Percentiles rank a stretch among this genome's conserved stretches.
Conservation (phyloP, 306 rosid species). For the Gastrolobium bilobum region DNA sequence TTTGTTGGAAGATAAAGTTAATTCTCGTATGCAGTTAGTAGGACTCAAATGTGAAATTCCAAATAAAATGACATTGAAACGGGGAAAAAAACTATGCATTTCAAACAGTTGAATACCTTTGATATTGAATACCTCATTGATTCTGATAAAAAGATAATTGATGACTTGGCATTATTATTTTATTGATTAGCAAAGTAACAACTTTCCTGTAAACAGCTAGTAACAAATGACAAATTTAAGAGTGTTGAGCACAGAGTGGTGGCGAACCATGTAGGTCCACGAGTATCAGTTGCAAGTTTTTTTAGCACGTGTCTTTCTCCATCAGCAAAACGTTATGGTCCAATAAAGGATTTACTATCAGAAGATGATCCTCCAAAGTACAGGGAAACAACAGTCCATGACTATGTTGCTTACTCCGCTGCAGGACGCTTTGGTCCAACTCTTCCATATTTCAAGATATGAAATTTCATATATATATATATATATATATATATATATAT, state of each 20-base stretch:
- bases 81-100: no score
- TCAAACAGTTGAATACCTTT: background rate
- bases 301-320: slow-evolving; percentile 49
- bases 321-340: slow-evolving; percentile 50
- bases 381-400: slow-evolving; percentile 45
- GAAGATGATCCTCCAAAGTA: slow-evolving; percentile 53
- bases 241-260: slow-evolving; percentile 56
- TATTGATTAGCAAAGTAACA: background rate
- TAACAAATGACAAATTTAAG: slow-evolving; percentile 54
- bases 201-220: slow-evolving; percentile 38
- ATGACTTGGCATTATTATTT: no score
- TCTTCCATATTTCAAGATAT: slow-evolving; percentile 43
- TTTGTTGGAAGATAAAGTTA: background rate
- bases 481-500: background rate
- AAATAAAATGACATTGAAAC: background rate
- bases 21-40: background rate
- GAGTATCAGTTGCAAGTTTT: slow-evolving; percentile 47
- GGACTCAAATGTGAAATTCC: background rate
- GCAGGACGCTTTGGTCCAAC: slow-evolving; percentile 42
- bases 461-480: slow-evolving; percentile 17
- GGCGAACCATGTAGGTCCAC: slow-evolving; percentile 44
- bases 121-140: no score
- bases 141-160: background rate
- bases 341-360: slow-evolving; percentile 49
- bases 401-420: slow-evolving; percentile 21